Base-by-base conservation (phyloP, 1,284 basidiomycete genomes). In the Papiliotrema terrestris region DNA sequence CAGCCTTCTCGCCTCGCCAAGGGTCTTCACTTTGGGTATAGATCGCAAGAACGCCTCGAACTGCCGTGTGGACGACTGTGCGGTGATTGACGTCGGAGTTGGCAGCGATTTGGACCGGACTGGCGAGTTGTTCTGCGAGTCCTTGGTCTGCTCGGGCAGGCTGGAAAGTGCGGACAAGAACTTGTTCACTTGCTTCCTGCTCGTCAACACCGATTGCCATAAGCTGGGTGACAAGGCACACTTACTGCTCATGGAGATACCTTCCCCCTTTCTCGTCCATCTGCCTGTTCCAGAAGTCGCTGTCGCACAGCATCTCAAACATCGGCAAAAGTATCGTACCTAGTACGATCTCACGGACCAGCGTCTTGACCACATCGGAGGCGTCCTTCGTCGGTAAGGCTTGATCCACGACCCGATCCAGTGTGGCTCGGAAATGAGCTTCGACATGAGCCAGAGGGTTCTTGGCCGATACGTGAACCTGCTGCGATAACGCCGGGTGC, bases 261-360 rank as follows among this genome's bases (percentile, higher is more conserved):
- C 61, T 60, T 19, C 68, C 70, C 1, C 69, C 74, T 55, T 65
- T 65, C 43, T 93, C 87, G 72, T 97, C 93, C 51, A 98, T 89
- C 45, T 86, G 83, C 52, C 85, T 81, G 76, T 98, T 98, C 91
- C 93, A 97, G 63, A 96, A 96, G 74, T 98, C 95, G 17, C 92
- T 89, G 71, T 98, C 94, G 48, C 88, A 83, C 44, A 98, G 70
- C 85, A 94, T 89, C 53, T 97, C 90, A 79, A 97, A 86, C 52
- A 95, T 74, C 2, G 94, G 91, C 66, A 88, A 84, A 32, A 97
- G 71, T 5, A 96, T 84, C 1, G 86, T 80, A 66, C 90, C 94
- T 5, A 89, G 83, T 2, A 89, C 78, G 62, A 98, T 83, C 74
- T 98, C 95, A 45, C 91, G 80, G 15, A 84, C 84, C 14, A 91